Evolutionary conservation across 2,329 filamentous ascomycete genomes (phyloP).

Genomic region (Delphinella strobiligena): DNA sequence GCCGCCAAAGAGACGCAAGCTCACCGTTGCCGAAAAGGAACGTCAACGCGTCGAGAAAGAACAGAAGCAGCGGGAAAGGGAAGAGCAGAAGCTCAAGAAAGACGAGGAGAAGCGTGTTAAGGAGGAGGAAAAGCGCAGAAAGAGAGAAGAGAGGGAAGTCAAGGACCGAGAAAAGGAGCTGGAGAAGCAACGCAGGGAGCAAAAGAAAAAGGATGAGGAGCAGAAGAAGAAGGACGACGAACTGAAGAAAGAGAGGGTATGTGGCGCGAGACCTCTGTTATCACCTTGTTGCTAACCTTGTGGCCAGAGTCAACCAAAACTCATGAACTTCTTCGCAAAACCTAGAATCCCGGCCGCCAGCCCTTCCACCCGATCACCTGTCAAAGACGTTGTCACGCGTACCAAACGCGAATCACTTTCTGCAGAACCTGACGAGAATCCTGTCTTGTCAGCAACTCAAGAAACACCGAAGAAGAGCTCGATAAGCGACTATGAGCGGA

Average conservation of each 20-base stretch:
- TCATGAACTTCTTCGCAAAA: slow-evolving; percentile 15
- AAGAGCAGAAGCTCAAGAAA: neutral
- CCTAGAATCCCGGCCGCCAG: slow-evolving; percentile 7
- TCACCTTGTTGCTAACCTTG: neutral
- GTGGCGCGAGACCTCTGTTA: neutral
- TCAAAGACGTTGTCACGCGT: neutral
- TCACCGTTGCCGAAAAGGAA: slow-evolving; percentile 32
- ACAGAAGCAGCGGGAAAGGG: slow-evolving; percentile 20
- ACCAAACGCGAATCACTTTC: neutral
- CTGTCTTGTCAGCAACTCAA: slow-evolving; percentile 1
- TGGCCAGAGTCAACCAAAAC: slow-evolving; percentile 22
- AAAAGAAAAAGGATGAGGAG: slow-evolving; percentile 25
- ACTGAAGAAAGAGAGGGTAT: neutral
- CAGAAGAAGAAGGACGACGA: neutral
- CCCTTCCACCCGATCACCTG: slow-evolving; percentile 9
- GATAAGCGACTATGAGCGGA: slow-evolving; percentile 37
- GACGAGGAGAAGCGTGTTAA: slow-evolving; percentile 18
- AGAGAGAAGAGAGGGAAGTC: slow-evolving; percentile 27
- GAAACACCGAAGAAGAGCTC: neutral
- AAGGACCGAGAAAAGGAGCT: slow-evolving; percentile 33
- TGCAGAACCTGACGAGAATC: slow-evolving; percentile 11
- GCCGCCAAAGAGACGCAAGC: slow-evolving; percentile 26
- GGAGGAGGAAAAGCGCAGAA: slow-evolving; percentile 23
- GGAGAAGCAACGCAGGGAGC: slow-evolving; percentile 33
- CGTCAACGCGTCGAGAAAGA: slow-evolving; percentile 26